Evolutionary conservation across 1,284 basidiomycete species (phyloP).

Genomic region (Fomitiporia mediterranea): DNA sequence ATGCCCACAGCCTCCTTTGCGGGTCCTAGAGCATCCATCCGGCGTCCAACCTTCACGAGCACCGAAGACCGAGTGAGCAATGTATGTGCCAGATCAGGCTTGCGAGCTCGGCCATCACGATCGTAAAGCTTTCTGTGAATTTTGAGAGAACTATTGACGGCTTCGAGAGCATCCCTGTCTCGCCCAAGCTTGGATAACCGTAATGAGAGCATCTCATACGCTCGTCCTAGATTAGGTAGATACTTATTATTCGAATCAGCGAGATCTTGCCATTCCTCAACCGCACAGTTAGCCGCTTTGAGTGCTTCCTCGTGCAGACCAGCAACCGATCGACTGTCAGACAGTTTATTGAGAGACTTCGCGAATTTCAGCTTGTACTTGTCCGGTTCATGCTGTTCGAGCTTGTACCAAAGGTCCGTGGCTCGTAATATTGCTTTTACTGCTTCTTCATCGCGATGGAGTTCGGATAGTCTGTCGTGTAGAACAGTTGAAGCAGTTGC

Average conservation of each 20-base stretch:
- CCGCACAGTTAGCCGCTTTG: neutral
- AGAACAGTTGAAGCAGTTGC: no score
- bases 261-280: neutral
- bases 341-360: no score
- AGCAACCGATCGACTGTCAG: no score
- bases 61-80: neutral
- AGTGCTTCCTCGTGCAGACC: neutral
- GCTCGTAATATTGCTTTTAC: no score
- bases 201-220: neutral
- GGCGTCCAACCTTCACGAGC: neutral
- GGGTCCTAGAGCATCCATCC: neutral
- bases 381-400: no score
- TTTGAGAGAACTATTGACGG: neutral
- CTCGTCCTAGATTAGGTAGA: neutral
- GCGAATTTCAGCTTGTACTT: no score
- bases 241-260: no score
- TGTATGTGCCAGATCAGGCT: neutral
- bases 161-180: neutral
- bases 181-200: neutral
- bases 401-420: no score
- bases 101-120: neutral
- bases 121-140: neutral
- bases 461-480: no score
- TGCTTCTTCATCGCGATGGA: no score
- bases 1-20: constrained; percentile 1